phyloP scores from a whole-genome alignment of 129 eudicot species.

The Daucus carota region DNA sequence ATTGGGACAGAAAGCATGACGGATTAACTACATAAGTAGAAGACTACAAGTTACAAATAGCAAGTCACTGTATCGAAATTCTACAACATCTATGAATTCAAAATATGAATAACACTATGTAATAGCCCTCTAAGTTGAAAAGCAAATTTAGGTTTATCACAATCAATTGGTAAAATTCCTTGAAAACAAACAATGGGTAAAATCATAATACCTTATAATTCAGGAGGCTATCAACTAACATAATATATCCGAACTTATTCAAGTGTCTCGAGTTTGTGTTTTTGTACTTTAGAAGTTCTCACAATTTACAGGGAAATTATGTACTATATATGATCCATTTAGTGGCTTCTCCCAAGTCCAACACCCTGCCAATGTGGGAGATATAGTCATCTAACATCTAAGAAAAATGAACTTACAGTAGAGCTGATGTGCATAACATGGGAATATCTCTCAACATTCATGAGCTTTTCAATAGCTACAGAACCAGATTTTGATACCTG shows the following conservation, averaged over 20 bases:
- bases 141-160: not conserved
- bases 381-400: not conserved
- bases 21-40: not conserved
- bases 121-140: not conserved
- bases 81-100: not conserved
- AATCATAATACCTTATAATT: not conserved
- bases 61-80: not conserved
- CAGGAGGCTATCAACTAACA: not conserved
- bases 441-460: constrained; percentile 92
- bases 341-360: constrained; percentile 2
- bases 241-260: not conserved
- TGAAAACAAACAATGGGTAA: too few relatives aligned
- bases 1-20: constrained; percentile 3
- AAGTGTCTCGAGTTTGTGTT: not conserved
- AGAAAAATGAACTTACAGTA: constrained; percentile 46
- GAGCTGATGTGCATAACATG: constrained; percentile 99
- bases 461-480: constrained; percentile 86
- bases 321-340: not conserved
- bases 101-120: not conserved
- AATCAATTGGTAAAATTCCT: not conserved
- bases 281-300: not conserved
- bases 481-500: constrained; percentile 95
- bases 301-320: too few relatives aligned
- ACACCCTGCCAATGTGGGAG: not conserved
- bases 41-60: not conserved